Evolutionary conservation across 257 asterid species (phyloP), one percentile per base, ranked within the genome.

Genomic region (Verbena officinalis): DNA sequence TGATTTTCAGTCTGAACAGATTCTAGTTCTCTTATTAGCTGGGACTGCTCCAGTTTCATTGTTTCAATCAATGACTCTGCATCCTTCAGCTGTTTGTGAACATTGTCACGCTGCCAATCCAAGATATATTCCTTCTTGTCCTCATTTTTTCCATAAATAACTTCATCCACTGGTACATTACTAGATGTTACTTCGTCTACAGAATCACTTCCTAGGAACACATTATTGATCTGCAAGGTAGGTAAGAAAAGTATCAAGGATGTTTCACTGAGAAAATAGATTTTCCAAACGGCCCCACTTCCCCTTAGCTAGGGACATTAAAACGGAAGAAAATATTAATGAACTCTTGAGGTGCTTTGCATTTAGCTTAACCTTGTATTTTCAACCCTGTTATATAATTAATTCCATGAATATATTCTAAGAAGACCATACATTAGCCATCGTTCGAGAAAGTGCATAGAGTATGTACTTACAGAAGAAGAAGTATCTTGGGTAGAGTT

Each of bases 1-100:
- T 57, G 67, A 69, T 89, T 89, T 65, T 80, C 84, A 7, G 72
- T 73, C 71, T 60, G 69, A 54, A 66, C 36, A 58, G 67, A 63
- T 54, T 86, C 79, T 20, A 80, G 77, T 75, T 84, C 83, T 67
- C 71, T 79, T 56, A 77, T 69, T 51, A 82, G 79, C 62, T 75
- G 67, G 56, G 74, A 65, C 72, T 86, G 88, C 70, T 82, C 69
- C 58, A 65, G 36, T 62, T 82, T 81, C 92, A 84, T 73, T 70
- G 73, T 74, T 75, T 77, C 80, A 36, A 77, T 74, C 73, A 74
- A 69, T 63, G 69, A 49, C 67, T 68, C 81, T 53, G 87, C 78
- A 67, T 86, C 75, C 73, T 60, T 67, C 76, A 85, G 78, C 68
- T 83, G 84, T 62, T 74, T 75, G 68, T 80, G 77, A 31, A 65